These are phyloP conservation scores for Talaromyces sp. DNA, from an alignment of 2,329 filamentous ascomycete genomes.

Conservation along the genomic window DNA sequence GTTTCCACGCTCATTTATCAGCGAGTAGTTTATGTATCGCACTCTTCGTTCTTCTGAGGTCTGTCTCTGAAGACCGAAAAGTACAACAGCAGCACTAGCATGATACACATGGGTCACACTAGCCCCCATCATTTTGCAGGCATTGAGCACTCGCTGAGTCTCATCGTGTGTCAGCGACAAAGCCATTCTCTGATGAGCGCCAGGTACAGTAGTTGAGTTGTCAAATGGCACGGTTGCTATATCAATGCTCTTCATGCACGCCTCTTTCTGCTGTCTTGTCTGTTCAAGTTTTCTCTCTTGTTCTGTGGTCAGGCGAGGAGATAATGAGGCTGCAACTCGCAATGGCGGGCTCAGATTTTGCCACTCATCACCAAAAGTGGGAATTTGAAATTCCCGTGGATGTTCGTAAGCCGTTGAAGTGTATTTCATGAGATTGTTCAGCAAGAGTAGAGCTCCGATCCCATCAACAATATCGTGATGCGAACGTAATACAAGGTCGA, in stretches of 20 bases:
- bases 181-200: conserved; percentile 24
- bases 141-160: conserved; percentile 16
- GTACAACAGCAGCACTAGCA: conserved; percentile 22
- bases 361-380: conserved; percentile 23
- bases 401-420: conserved; percentile 15
- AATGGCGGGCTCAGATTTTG: conserved; percentile 26
- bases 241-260: conserved; percentile 17
- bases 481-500: conserved; percentile 24
- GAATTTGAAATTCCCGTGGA: conserved; percentile 2
- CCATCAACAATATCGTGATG: conserved; percentile 30
- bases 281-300: conserved; percentile 12
- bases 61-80: conserved; percentile 22
- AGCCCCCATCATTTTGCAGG: conserved; percentile 13
- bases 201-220: conserved; percentile 13
- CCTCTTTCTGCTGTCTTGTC: conserved; percentile 15
- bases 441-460: conserved; percentile 23
- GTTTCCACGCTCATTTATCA: conserved; percentile 27
- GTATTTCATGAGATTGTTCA: conserved; percentile 22
- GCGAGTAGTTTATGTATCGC: conserved; percentile 28
- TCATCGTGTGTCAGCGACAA: conserved; percentile 14
- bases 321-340: conserved; percentile 23
- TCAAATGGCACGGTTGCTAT: conserved; percentile 21
- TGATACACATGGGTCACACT: conserved; percentile 31
- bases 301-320: conserved; percentile 4
- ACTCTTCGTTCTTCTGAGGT: conserved; percentile 12